Evolutionary conservation across 176 grass and related monocot species (phyloP).

Genomic region (Eleusine coracana): DNA sequence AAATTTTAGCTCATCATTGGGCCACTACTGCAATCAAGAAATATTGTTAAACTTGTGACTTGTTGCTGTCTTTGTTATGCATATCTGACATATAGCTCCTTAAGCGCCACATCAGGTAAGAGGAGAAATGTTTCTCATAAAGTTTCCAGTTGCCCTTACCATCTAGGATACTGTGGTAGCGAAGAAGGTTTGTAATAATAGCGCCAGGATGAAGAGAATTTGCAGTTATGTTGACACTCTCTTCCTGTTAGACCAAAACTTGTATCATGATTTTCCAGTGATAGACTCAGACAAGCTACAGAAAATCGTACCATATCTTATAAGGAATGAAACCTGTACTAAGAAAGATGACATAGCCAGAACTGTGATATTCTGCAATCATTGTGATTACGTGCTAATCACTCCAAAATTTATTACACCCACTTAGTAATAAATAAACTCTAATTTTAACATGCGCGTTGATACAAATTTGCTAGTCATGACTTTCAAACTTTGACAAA

Average conservation of each 20-base stretch:
- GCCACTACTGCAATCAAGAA: background rate
- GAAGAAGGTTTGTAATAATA: constrained; percentile 95
- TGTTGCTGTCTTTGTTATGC: background rate
- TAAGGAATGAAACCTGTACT: background rate
- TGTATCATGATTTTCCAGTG: too few relatives aligned
- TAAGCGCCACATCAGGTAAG: background rate
- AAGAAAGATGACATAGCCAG: background rate
- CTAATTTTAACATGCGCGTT: background rate
- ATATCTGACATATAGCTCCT: background rate
- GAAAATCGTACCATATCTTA: constrained; percentile 1
- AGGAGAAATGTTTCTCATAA: background rate
- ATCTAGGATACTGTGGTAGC: constrained; percentile 83
- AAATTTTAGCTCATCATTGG: background rate
- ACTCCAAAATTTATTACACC: background rate
- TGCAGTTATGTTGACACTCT: constrained; percentile 79
- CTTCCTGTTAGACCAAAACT: constrained; percentile 57
- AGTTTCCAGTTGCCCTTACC: constrained; percentile 52
- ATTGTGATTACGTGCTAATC: background rate
- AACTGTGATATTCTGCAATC: background rate
- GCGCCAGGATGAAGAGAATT: constrained; percentile 98
- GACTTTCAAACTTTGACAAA: background rate
- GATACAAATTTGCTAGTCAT: background rate
- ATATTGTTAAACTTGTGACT: background rate
- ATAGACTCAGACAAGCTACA: background rate
- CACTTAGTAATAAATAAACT: constrained; percentile 18